Base-by-base conservation (phyloP, 306 rosid genomes). In the Luffa acutangula region DNA sequence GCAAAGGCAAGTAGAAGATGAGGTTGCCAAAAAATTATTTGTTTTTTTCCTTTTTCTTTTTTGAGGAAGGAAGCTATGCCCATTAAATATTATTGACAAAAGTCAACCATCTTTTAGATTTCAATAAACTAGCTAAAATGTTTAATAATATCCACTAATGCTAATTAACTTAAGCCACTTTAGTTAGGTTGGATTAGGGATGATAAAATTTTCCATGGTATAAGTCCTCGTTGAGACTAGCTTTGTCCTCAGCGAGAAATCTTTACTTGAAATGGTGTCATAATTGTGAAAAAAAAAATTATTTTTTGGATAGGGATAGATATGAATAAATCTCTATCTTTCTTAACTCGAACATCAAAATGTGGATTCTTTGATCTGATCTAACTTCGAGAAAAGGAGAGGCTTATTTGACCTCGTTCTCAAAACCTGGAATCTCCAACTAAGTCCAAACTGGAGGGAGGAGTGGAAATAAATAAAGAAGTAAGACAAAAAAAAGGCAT, bases 201-300 rank as follows among this genome's bases (percentile, higher is more conserved):
- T 6, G 2, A 0, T 0, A 1, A 54, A 21, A 6, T 20, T 58
- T 9, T 0, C 14, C n/a, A 9, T 20, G 5, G 1, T 1, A n/a
- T 60, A 60, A 25, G 4, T 9, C 1, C 2, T 3, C 1, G 18
- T 17, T 54, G 25, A 18, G 6, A 18, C 3, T 25, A 25, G 31
- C 31, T 6, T 31, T 59, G 37, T 21, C 14, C 33, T 59, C 13
- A 25, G 18, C 0, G 15, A 58, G 3, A 58, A 1, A 9, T 33
- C 21, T 21, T 8, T 11, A 31, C 33, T n/a, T n/a, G 11, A 8
- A n/a, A 54, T 54, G 31, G 11, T 2, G 33, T 18, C 4, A 0
- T 56, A 11, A 2, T n/a, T 6, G 4, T 25, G 31, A 25, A 25
- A 56, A 7, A 56, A 7, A 56, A 5, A 56, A 56, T 31, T 31